Conservation (phyloP, 2,329 filamentous ascomycete genomes). For the Sporothrix brasiliensis region DNA sequence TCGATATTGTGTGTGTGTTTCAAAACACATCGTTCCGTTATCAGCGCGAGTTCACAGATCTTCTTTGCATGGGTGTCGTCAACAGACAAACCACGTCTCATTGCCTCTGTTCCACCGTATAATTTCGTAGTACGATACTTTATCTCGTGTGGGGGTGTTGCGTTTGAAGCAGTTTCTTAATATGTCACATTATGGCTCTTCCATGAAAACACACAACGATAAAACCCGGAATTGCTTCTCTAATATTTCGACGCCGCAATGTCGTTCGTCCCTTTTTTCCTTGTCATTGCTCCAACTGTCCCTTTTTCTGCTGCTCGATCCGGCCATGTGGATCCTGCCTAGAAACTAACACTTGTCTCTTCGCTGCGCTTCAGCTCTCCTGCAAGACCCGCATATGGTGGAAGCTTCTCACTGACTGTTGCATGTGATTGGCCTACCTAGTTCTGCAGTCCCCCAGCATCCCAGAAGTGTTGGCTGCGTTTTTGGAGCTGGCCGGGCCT, state of each 20-base stretch:
- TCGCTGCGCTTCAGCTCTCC: slow-evolving; percentile 22
- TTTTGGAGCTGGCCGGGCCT: not conserved
- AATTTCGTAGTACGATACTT: not conserved
- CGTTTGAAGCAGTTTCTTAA: not conserved
- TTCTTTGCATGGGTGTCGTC: not conserved
- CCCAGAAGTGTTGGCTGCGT: slow-evolving; percentile 12
- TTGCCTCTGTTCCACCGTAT: slow-evolving; percentile 5
- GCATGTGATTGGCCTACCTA: slow-evolving; percentile 25
- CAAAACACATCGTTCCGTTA: not conserved
- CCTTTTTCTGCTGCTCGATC: not conserved
- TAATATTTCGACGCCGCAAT: not conserved
- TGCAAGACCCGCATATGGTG: slow-evolving; percentile 12
- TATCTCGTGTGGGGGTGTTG: not conserved
- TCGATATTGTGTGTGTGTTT: not conserved
- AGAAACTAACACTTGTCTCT: slow-evolving; percentile 16
- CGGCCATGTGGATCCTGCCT: slow-evolving; percentile 3
- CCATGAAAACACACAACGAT: not conserved
- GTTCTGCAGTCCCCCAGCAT: not conserved
- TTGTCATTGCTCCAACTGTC: slow-evolving; percentile 5
- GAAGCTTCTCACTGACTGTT: slow-evolving; percentile 13
- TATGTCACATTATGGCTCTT: too few species aligned
- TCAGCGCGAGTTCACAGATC: not conserved
- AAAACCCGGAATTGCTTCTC: not conserved
- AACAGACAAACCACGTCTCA: not conserved
- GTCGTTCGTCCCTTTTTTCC: slow-evolving; percentile 10